phyloP scores from a whole-genome alignment of 1,284 basidiomycete genomes.

The Ustilago curta region DNA sequence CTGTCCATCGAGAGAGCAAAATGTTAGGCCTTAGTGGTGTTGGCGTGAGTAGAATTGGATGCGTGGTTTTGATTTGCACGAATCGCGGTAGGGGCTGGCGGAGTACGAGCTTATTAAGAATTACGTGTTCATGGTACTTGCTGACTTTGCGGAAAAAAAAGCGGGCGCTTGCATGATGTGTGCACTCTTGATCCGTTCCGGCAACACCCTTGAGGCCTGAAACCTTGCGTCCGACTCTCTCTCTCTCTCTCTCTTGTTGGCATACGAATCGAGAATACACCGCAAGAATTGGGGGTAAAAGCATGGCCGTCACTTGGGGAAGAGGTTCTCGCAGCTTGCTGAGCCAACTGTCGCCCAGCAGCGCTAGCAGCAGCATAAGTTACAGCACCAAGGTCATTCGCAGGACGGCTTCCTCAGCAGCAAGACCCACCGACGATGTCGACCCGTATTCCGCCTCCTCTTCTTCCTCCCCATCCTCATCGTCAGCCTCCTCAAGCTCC shows the following conservation, averaged over 20 bases:
- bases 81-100: too few relatives aligned
- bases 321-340: constrained; percentile 11
- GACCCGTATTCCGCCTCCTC: constrained; percentile 13
- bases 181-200: neutral
- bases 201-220: neutral
- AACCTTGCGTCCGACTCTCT: neutral
- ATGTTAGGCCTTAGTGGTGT: too few relatives aligned
- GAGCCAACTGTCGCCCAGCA: constrained; percentile 22
- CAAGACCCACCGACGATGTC: constrained; percentile 38
- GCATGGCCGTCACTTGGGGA: constrained; percentile 18
- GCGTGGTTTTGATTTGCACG: neutral
- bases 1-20: neutral
- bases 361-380: neutral
- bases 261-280: too few relatives aligned
- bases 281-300: neutral
- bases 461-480: constrained; percentile 15
- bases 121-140: neutral
- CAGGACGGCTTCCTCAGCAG: constrained; percentile 44
- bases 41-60: constrained; percentile 1
- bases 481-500: constrained; percentile 17
- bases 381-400: constrained; percentile 5
- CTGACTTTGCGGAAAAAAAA: neutral
- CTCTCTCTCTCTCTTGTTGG: neutral
- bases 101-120: neutral
- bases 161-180: constrained; percentile 6